Conservation (phyloP, 306 rosid genomes). For the Vigna hirtella region DNA sequence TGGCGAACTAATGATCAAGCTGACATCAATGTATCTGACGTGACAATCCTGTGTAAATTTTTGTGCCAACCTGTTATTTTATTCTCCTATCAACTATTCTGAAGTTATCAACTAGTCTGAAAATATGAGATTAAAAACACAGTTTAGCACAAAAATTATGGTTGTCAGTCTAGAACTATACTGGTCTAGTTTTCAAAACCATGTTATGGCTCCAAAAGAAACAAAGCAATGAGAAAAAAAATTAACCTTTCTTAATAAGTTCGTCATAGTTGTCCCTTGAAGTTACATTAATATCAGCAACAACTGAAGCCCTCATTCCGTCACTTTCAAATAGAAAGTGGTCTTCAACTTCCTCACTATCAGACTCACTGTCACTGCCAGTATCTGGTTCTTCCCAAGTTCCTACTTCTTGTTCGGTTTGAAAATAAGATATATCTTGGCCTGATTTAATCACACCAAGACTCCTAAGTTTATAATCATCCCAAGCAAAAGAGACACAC, state of each 20-base stretch:
- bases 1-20: no score
- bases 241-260: slow-evolving; percentile 68
- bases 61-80: no score
- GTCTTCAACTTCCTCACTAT: slow-evolving; percentile 53
- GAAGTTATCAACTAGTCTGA: no score
- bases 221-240: slow-evolving; percentile 14
- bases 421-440: slow-evolving; percentile 40
- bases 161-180: not conserved
- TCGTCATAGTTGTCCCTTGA: slow-evolving; percentile 58
- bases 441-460: slow-evolving; percentile 40
- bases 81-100: no score
- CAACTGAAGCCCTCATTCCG: slow-evolving; percentile 50
- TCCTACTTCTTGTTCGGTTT: slow-evolving; percentile 44
- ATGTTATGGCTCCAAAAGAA: slow-evolving; percentile 22
- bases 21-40: no score
- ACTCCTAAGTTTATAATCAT: slow-evolving; percentile 39
- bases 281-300: slow-evolving; percentile 42
- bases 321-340: slow-evolving; percentile 52
- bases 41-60: no score
- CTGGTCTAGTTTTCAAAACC: slow-evolving; percentile 6
- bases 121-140: no score
- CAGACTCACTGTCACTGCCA: slow-evolving; percentile 71
- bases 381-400: slow-evolving; percentile 87
- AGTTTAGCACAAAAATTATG: no score
- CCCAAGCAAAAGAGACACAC: slow-evolving; percentile 40